Evolutionary conservation across 2,329 filamentous ascomycete species (phyloP), one percentile per base, ranked within the genome.

Genomic region (Ophiosphaerella korrae): DNA sequence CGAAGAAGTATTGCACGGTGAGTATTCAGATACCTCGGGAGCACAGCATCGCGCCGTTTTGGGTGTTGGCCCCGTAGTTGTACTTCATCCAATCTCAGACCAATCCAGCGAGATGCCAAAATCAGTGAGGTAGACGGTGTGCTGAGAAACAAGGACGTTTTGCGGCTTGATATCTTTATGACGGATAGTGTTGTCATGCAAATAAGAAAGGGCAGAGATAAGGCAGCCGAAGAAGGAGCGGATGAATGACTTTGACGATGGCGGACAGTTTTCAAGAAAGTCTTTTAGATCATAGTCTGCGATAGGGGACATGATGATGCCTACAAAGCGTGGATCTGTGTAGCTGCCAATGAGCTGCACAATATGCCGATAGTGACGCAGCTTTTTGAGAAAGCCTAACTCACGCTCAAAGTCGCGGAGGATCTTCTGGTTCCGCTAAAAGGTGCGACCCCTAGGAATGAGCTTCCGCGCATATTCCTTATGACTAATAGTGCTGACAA

Each of bases 281-380:
- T 46, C 45, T 3, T 26, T 16, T 7, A 64, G 39, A 29, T 62
- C 47, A 43, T 50, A 55, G 18, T 64, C 52, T 14, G 60, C 57
- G 23, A 62, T 47, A 53, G 35, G 61, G 31, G 53, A 50, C 64
- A 72, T 71, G 23, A 73, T 58, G 1, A 73, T 38, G 9, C 58
- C 63, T 23, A 70, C 36, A 39, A 55, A 64, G 3, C 52, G 47
- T 3, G 53, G 36, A 38, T 72, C 68, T 3, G 67, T 70, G 44
- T 68, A 71, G 39, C 60, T 66, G 32, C 67, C 62, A 26, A 70
- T 53, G 18, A 65, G 54, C 37, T 61, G 47, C 13, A 69, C 64
- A 7, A 69, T 45, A 46, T 71, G 66, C 5, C 35, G 45, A 49
- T 73, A n/a, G 67, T 8, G 48, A 56, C n/a, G n/a, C 7, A 72